Percentiles rank a stretch among this genome's conserved stretches.
These are phyloP conservation scores for Adenanthera pavonina DNA, from an alignment of 306 rosid genomes.

Conservation along the genomic window DNA sequence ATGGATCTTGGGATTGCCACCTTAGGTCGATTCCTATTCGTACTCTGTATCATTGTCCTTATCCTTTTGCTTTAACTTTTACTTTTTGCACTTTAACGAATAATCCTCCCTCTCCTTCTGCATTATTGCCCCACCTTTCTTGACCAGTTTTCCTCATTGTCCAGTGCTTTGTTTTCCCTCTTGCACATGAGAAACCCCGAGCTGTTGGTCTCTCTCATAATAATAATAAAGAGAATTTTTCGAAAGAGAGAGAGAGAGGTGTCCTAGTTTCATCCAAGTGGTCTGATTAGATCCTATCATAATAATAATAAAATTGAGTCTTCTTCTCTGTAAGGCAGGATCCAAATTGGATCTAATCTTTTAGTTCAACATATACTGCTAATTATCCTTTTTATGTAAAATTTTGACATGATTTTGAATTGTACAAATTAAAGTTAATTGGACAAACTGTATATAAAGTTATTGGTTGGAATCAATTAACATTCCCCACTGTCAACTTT, in stretches of 20 bases:
- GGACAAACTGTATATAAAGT: too few relatives aligned
- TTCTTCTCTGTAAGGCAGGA: not conserved
- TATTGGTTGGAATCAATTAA: not conserved
- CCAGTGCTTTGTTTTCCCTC: not conserved
- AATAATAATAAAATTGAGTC: not conserved
- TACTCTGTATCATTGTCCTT: slow-evolving; percentile 13
- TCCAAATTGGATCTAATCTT: not conserved
- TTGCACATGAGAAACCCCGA: not conserved
- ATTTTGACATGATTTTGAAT: not conserved
- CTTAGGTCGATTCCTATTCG: slow-evolving; percentile 42
- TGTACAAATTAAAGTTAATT: not conserved
- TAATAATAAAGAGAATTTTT: not conserved
- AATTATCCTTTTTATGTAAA: not conserved
- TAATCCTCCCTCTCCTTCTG: not conserved
- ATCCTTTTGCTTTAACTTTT: slow-evolving; percentile 70
- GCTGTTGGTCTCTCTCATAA: not conserved
- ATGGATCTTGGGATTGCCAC: slow-evolving; percentile 68
- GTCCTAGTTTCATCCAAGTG: not conserved
- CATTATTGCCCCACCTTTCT: not conserved
- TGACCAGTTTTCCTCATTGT: not conserved
- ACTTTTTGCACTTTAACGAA: slow-evolving; percentile 61
- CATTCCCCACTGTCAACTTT: not conserved
- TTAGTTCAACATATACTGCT: not conserved
- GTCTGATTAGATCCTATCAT: not conserved
- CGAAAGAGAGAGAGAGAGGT: not conserved